Evolutionary conservation across 2,329 filamentous ascomycete species (phyloP).

Genomic region (Neospermospora avenae): DNA sequence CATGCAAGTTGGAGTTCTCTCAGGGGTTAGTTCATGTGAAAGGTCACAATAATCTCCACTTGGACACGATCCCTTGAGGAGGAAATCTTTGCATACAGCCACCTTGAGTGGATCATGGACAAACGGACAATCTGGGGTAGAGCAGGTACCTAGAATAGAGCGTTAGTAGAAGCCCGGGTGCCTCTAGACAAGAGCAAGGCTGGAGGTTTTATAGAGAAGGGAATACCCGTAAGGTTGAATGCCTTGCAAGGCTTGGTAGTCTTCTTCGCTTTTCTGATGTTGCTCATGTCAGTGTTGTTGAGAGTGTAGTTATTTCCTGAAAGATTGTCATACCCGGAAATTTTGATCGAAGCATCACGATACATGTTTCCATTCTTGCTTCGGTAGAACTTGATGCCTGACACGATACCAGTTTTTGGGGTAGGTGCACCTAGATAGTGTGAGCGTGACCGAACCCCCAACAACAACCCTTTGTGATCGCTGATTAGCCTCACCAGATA

Average conservation of each 20-base stretch:
- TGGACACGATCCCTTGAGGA: conserved; percentile 74
- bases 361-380: conserved; percentile 88
- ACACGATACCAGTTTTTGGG: conserved; percentile 69
- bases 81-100: conserved; percentile 83
- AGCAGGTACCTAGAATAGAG: conserved; percentile 68
- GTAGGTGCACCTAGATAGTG: conserved; percentile 52
- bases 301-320: background rate
- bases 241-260: conserved; percentile 70
- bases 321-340: conserved; percentile 63
- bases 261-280: conserved; percentile 57
- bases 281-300: conserved; percentile 32
- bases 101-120: conserved; percentile 83
- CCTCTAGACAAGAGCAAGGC: conserved; percentile 14
- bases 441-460: conserved; percentile 29
- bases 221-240: conserved; percentile 67
- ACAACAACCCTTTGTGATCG: conserved; percentile 13
- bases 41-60: conserved; percentile 81
- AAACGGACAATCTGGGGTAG: conserved; percentile 75
- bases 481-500: conserved; percentile 67
- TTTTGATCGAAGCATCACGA: conserved; percentile 70
- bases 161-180: conserved; percentile 33
- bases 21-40: conserved; percentile 78
- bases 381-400: conserved; percentile 77
- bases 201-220: conserved; percentile 25
- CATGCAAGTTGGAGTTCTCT: conserved; percentile 83